These are phyloP conservation scores for Flaveria brownii DNA, from an alignment of 129 eudicot genomes.

Conservation along the genomic window DNA sequence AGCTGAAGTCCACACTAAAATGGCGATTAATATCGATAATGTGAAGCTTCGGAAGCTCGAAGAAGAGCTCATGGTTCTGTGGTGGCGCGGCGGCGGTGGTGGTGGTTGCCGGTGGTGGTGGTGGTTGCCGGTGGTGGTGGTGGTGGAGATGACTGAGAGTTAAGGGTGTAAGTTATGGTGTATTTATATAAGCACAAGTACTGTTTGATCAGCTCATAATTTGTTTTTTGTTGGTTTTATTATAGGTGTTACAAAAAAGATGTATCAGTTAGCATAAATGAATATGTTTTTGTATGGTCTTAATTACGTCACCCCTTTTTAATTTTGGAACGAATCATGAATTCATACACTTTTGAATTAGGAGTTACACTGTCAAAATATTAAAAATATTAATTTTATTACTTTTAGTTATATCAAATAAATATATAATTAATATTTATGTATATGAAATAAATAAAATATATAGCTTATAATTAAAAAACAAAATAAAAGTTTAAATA, in stretches of 20 bases:
- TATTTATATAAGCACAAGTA: conserved; percentile 44
- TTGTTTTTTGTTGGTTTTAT: neutral
- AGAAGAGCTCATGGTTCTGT: conserved; percentile 36
- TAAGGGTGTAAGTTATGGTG: conserved; percentile 31
- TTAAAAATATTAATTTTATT: too few species aligned
- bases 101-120: neutral
- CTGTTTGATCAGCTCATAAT: neutral
- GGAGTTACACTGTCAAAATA: too few species aligned
- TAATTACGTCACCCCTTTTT: too few species aligned
- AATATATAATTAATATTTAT: too few species aligned
- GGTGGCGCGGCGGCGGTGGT: neutral
- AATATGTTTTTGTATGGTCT: too few species aligned
- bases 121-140: conserved; percentile 22
- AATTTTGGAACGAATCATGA: neutral
- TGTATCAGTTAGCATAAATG: too few species aligned
- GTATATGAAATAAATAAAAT: too few species aligned
- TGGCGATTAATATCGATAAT: conserved; percentile 41
- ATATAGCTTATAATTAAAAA: too few species aligned
- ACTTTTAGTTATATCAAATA: too few species aligned
- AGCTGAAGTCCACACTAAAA: conserved; percentile 49
- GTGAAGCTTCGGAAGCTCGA: conserved; percentile 47
- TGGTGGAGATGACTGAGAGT: conserved; percentile 36
- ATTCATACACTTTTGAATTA: too few species aligned
- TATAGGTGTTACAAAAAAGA: neutral
- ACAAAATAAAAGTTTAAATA: too few species aligned